A percentile compares a stretch with the other conserved stretches of the same genome.
These are phyloP conservation scores for Solanum okadae DNA, from an alignment of 257 asterid species.

Conservation along the genomic window DNA sequence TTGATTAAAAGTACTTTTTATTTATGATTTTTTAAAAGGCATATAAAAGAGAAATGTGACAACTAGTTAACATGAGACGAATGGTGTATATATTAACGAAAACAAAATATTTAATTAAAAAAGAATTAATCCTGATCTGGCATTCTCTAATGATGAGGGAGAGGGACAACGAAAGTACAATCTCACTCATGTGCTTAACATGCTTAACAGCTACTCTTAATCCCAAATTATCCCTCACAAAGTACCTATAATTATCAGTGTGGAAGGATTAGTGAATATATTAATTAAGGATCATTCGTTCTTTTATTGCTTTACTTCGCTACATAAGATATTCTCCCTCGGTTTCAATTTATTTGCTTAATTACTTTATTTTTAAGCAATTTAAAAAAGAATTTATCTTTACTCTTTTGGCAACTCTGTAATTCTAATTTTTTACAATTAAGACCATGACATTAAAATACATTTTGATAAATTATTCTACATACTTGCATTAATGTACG, in stretches of 20 bases:
- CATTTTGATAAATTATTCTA: background rate
- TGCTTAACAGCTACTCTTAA: constrained; percentile 6
- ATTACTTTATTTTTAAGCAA: background rate
- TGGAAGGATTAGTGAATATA: background rate
- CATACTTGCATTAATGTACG: background rate
- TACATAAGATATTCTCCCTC: background rate
- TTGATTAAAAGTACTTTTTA: no score
- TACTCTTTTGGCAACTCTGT: no score
- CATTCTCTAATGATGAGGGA: background rate
- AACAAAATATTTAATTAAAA: background rate
- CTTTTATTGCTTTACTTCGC: background rate
- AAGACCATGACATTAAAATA: no score
- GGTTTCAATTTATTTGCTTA: background rate
- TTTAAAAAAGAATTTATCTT: no score
- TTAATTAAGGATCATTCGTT: background rate
- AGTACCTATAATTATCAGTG: background rate
- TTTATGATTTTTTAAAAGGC: background rate
- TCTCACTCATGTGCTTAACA: constrained; percentile 13
- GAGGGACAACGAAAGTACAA: background rate
- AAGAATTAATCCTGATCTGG: background rate
- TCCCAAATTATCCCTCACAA: background rate
- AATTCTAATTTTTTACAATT: no score
- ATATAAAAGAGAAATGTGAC: background rate
- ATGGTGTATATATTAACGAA: background rate
- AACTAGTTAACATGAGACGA: no score